These are phyloP conservation scores for Xylariaceae sp. DNA, from an alignment of 2,329 filamentous ascomycete species.

Conservation along the genomic window DNA sequence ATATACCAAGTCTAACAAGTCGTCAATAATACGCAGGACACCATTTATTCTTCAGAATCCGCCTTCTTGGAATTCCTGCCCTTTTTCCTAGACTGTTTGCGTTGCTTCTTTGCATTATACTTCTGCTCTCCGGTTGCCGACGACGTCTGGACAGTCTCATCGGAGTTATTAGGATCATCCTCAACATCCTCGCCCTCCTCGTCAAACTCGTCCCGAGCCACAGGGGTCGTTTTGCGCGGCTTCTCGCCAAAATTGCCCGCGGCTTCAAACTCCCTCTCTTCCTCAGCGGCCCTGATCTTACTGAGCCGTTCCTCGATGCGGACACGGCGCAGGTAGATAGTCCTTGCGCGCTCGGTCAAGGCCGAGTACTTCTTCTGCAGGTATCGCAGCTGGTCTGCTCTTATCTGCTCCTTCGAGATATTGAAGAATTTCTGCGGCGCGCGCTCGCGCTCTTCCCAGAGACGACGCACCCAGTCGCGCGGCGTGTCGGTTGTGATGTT, in stretches of 20 bases:
- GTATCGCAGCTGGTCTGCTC: neutral
- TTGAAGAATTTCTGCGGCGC: constrained; percentile 2
- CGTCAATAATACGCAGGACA: too few species aligned
- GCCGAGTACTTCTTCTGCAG: constrained; percentile 12
- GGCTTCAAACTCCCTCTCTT: neutral
- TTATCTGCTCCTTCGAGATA: neutral
- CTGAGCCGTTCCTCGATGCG: constrained; percentile 4
- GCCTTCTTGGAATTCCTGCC: too few species aligned
- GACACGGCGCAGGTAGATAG: constrained; percentile 13
- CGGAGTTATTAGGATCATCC: too few species aligned
- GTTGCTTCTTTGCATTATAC: too few species aligned
- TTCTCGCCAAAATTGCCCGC: too few species aligned
- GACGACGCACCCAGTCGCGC: constrained; percentile 13
- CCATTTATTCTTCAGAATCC: too few species aligned
- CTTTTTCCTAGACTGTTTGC: too few species aligned
- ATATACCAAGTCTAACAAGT: too few species aligned
- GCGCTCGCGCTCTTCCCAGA: constrained; percentile 13
- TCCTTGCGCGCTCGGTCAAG: constrained; percentile 4
- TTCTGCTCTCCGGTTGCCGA: too few species aligned
- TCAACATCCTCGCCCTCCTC: too few species aligned
- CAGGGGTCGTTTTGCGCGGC: neutral
- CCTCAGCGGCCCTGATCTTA: neutral
- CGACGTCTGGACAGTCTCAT: too few species aligned
- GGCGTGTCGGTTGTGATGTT: constrained; percentile 10
- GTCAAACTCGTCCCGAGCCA: neutral